A percentile compares a stretch with the other conserved stretches of the same genome.
phyloP scores from a whole-genome alignment of 2,329 filamentous ascomycete species.

The Talaromyces funiculosus region DNA sequence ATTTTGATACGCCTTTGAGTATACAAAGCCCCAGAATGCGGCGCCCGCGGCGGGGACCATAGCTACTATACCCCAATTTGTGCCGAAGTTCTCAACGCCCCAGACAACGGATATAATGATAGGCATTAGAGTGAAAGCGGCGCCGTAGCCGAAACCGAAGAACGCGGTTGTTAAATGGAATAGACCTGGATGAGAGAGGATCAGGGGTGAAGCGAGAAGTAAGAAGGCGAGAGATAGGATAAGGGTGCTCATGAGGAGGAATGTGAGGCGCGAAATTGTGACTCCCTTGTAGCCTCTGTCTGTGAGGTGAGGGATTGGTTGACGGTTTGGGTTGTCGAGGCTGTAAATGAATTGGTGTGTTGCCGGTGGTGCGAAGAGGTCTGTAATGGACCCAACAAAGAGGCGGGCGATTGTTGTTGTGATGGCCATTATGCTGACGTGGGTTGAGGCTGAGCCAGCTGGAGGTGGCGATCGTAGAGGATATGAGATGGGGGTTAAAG shows the following conservation, averaged over 20 bases:
- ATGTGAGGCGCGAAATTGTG: conserved; percentile 68
- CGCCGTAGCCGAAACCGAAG: conserved; percentile 87
- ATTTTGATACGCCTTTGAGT: conserved; percentile 51
- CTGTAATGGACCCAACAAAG: conserved; percentile 81
- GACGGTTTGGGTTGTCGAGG: conserved; percentile 30
- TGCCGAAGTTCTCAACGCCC: conserved; percentile 98
- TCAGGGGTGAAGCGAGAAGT: conserved; percentile 71
- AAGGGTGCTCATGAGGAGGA: conserved; percentile 70
- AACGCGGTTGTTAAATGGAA: conserved; percentile 83
- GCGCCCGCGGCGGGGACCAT: conserved; percentile 86
- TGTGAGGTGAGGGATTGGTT: conserved; percentile 25
- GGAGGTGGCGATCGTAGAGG: conserved; percentile 38
- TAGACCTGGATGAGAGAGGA: conserved; percentile 68
- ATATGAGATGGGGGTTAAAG: conserved; percentile 63
- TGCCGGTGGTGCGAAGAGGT: conserved; percentile 69
- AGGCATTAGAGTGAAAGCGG: conserved; percentile 80
- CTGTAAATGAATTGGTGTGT: conserved; percentile 53
- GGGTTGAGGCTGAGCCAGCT: conserved; percentile 66
- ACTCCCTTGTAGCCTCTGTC: conserved; percentile 18
- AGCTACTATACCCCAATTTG: conserved; percentile 93
- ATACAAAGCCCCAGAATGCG: conserved; percentile 85
- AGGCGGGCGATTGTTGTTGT: conserved; percentile 87
- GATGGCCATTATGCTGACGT: conserved; percentile 86
- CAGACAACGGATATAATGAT: conserved; percentile 96
- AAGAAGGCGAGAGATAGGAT: conserved; percentile 71